These are phyloP conservation scores for Passalora sequoiae DNA, from an alignment of 2,329 filamentous ascomycete genomes.

Conservation along the genomic window DNA sequence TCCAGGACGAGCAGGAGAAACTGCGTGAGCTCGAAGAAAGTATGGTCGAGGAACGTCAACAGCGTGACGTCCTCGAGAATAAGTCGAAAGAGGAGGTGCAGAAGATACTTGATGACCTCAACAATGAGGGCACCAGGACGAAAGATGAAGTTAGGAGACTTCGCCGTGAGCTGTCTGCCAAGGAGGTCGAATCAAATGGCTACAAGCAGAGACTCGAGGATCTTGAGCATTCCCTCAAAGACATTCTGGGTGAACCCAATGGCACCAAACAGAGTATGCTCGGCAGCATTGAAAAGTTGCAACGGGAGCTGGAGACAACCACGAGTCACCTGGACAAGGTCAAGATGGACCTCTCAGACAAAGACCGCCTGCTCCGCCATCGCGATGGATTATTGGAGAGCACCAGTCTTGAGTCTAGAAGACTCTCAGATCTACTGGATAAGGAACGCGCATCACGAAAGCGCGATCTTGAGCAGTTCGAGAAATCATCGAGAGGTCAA, in stretches of 20 bases:
- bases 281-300: slow-evolving; percentile 75
- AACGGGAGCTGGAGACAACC: slow-evolving; percentile 80
- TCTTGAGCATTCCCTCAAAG: slow-evolving; percentile 80
- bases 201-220: slow-evolving; percentile 90
- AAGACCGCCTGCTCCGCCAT: slow-evolving; percentile 82
- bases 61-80: slow-evolving; percentile 78
- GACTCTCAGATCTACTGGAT: slow-evolving; percentile 80
- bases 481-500: slow-evolving; percentile 81
- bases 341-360: slow-evolving; percentile 75
- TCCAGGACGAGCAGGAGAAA: slow-evolving; percentile 80
- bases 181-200: slow-evolving; percentile 81
- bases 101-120: slow-evolving; percentile 87
- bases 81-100: slow-evolving; percentile 94
- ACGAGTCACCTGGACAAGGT: slow-evolving; percentile 74
- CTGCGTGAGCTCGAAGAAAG: slow-evolving; percentile 52
- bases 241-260: slow-evolving; percentile 80
- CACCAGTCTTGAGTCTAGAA: slow-evolving; percentile 78
- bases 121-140: slow-evolving; percentile 70
- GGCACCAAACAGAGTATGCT: slow-evolving; percentile 81
- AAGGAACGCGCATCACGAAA: slow-evolving; percentile 82
- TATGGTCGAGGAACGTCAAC: slow-evolving; percentile 73
- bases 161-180: slow-evolving; percentile 73
- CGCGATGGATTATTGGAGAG: slow-evolving; percentile 84
- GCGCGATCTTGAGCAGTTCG: slow-evolving; percentile 80
- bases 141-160: slow-evolving; percentile 82